Conservation (phyloP, 2,329 filamentous ascomycete genomes). For the Boeremia lycopersici region DNA sequence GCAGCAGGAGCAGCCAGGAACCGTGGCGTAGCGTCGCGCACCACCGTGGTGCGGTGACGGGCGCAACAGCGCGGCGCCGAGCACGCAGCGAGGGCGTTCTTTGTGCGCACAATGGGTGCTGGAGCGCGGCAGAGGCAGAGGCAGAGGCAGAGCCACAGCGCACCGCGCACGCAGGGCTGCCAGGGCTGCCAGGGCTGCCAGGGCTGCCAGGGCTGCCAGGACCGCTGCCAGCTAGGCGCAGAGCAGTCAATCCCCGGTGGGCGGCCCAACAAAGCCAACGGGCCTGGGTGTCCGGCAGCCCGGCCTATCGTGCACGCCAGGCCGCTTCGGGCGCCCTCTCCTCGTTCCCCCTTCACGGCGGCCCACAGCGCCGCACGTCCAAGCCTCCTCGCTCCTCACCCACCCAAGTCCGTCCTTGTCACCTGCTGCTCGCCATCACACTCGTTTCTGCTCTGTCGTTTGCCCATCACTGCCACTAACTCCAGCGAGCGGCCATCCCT, state of each 20-base stretch:
- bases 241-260: not conserved
- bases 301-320: constrained; percentile 3
- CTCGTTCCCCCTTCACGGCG: constrained; percentile 15
- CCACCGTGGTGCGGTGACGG: constrained; percentile 2
- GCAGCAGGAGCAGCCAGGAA: constrained; percentile 4
- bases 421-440: constrained; percentile 30
- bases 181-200: not conserved
- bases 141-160: too few species aligned
- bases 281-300: constrained; percentile 1
- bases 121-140: not conserved
- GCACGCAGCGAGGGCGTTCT: not conserved
- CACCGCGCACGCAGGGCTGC: not conserved
- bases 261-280: constrained; percentile 13
- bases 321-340: not conserved
- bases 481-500: constrained; percentile 25
- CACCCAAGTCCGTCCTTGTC: constrained; percentile 29
- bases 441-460: constrained; percentile 28
- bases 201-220: not conserved
- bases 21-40: constrained; percentile 1
- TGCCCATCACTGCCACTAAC: constrained; percentile 6
- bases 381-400: constrained; percentile 23
- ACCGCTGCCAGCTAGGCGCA: not conserved
- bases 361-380: constrained; percentile 28
- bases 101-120: not conserved
- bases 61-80: constrained; percentile 2